Base-by-base conservation (phyloP, 2,329 filamentous ascomycete genomes). In the Drechslerella dactyloides region DNA sequence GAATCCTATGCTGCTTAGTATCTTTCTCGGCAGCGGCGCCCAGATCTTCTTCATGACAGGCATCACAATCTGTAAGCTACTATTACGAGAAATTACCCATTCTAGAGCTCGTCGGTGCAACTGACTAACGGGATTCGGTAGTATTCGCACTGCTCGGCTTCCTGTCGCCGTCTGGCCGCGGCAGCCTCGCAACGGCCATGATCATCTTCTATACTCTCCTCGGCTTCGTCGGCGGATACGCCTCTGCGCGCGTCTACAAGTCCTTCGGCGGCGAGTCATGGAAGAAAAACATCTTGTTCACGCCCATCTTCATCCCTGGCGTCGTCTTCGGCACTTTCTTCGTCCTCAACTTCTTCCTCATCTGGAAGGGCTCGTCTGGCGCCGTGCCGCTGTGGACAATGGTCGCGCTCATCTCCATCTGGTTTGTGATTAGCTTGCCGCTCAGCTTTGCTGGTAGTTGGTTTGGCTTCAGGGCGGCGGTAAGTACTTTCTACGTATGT, bases 11-110 rank as follows among this genome's bases (percentile, higher is more conserved):
- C 83, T 97, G 13, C 84, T 99, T 19, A 93, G 93, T 63, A 84
- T 99, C 5, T 84, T 99, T 74, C 85, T 97, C 46, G 94, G 94
- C 68, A 97, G 96, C 78, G 94, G 94, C 73, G 91, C 91, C 10
- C 94, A 99, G 81, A 86, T 99, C 2, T 97, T 99, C 80, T 92
- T 96, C 79, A 99, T 99, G 93, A 90, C 93, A 1, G 94, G 91
- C 33, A 88, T 93, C 78, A 97, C 94, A 53, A 96, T 99, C 77
- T 80, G 83, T 84, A 80, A 72, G 81, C 79, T 24, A 19, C 52
- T 42, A 33, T 37, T 55, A 8, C 3, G 3, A 8, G 27, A 33
- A 33, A 33, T 33, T 8, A 33, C 4, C 27, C 27, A 8, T 8
- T 8, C 3, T 3, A 33, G 4, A 3, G 27, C 27, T 33, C 27